Conservation (phyloP, 1,139 yeast genomes). For the Hansenula anomala region DNA sequence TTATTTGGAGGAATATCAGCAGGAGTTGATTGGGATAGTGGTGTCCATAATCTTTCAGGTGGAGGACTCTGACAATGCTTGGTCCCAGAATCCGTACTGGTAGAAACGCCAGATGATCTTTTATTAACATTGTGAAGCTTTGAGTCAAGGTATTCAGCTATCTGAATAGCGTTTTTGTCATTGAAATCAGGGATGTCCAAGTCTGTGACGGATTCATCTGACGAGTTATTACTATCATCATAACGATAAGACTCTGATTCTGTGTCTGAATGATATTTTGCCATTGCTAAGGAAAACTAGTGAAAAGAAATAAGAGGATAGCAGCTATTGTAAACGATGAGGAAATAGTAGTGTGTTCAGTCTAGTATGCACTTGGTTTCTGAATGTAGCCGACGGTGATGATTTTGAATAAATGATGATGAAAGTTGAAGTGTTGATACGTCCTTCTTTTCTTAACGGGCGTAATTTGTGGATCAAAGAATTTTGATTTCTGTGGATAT, state of each 20-base stretch:
- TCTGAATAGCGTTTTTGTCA: not conserved
- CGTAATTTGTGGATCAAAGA: too few relatives aligned
- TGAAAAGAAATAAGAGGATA: too few relatives aligned
- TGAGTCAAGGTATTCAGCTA: conserved; percentile 1
- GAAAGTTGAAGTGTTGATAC: too few relatives aligned
- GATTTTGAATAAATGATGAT: too few relatives aligned
- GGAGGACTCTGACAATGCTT: conserved; percentile 6
- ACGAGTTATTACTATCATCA: not conserved
- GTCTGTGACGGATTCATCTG: not conserved
- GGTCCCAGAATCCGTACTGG: not conserved
- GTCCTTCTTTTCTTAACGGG: too few relatives aligned
- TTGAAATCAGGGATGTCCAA: not conserved
- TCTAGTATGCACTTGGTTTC: too few relatives aligned
- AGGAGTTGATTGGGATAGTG: conserved; percentile 21
- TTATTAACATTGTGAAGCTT: not conserved
- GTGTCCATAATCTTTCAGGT: conserved; percentile 16
- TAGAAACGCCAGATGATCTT: not conserved
- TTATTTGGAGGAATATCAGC: conserved; percentile 8
- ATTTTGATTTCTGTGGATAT: too few relatives aligned
- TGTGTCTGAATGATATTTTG: not conserved
- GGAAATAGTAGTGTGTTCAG: too few relatives aligned
- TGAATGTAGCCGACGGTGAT: too few relatives aligned
- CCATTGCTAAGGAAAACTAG: not conserved
- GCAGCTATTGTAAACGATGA: too few relatives aligned
- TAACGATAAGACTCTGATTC: not conserved